Percentiles rank a stretch among this genome's conserved stretches.
Evolutionary conservation across 129 eudicot genomes (phyloP).

Genomic region (Chrysanthemum lavandulifolium): DNA sequence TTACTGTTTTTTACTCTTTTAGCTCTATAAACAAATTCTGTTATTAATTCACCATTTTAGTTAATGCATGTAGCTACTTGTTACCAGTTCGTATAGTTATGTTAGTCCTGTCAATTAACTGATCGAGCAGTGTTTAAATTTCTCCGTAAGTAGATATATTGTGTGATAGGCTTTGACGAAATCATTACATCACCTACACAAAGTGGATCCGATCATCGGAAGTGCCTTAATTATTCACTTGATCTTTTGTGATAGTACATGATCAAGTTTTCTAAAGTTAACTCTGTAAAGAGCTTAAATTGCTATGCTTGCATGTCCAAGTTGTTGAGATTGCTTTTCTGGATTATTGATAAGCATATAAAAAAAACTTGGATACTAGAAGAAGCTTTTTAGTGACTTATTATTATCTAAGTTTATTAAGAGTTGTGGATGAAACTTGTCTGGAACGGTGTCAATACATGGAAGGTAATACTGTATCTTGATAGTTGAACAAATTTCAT

Average conservation of each 20-base stretch:
- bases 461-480: constrained; percentile 3
- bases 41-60: constrained; percentile 3
- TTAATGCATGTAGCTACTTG: constrained; percentile 11
- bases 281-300: constrained; percentile 7
- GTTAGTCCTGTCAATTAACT: background rate
- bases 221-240: background rate
- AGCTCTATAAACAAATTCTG: background rate
- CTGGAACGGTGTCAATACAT: too few species aligned
- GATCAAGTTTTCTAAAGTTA: background rate
- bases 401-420: too few species aligned
- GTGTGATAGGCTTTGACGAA: constrained; percentile 7
- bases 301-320: constrained; percentile 2
- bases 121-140: background rate
- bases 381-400: background rate
- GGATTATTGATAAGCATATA: background rate
- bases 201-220: background rate
- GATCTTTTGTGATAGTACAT: constrained; percentile 10
- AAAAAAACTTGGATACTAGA: background rate
- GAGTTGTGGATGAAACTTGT: too few species aligned
- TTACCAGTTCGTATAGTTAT: background rate
- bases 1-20: background rate
- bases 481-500: constrained; percentile 2
- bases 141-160: background rate
- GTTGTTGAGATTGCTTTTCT: background rate
- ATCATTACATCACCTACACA: constrained; percentile 8